These are phyloP conservation scores for Stentor roeselii DNA, from an alignment of 73 alveolate species.

Conservation along the genomic window DNA sequence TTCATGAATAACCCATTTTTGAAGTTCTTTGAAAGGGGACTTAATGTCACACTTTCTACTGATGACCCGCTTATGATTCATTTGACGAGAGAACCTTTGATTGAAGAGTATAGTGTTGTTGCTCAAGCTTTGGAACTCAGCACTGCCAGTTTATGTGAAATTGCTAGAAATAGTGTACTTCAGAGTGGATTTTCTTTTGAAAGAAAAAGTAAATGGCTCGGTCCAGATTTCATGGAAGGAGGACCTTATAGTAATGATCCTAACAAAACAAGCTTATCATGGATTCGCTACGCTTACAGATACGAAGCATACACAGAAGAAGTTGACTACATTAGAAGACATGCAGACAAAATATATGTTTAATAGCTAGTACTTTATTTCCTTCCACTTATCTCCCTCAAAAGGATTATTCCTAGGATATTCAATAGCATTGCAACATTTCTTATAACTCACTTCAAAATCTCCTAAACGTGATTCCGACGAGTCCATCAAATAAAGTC, in stretches of 20 bases:
- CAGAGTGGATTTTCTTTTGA: conserved; percentile 62
- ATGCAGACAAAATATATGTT: background rate
- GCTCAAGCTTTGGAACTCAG: conserved; percentile 62
- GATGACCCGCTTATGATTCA: conserved; percentile 67
- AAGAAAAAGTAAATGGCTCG: conserved; percentile 52
- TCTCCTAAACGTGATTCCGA: no score
- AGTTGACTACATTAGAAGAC: conserved; percentile 7
- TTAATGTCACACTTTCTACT: conserved; percentile 56
- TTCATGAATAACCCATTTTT: conserved; percentile 42
- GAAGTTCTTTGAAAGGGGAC: conserved; percentile 51
- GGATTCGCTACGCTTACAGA: conserved; percentile 24
- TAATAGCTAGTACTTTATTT: no score
- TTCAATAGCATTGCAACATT: no score
- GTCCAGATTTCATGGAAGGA: conserved; percentile 38
- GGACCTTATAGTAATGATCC: conserved; percentile 25
- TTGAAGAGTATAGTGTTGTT: conserved; percentile 59
- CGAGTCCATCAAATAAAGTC: no score
- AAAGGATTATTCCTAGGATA: no score
- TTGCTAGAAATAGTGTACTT: conserved; percentile 70
- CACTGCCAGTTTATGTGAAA: conserved; percentile 66
- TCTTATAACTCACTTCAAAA: no score
- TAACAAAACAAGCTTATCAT: conserved; percentile 11
- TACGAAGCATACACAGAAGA: conserved; percentile 15
- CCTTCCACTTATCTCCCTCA: no score
- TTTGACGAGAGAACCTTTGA: conserved; percentile 54